Conservation (phyloP, 495 filamentous ascomycete species). For the Cercophora newfieldiana region DNA sequence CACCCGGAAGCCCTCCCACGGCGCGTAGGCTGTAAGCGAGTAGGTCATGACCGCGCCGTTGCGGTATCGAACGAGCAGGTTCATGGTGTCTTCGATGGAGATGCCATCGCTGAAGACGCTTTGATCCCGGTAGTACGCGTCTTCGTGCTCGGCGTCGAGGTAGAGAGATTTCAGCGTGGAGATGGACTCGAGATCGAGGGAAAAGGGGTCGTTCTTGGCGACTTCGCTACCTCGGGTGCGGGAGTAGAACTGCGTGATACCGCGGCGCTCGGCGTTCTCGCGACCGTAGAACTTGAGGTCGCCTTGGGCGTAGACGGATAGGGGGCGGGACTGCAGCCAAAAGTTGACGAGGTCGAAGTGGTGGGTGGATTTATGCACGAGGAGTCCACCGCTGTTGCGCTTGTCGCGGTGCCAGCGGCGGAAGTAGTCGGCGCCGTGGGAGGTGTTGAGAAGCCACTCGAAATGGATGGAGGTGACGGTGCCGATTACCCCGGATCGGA, state of each 20-base stretch:
- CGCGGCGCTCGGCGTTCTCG: constrained; percentile 47
- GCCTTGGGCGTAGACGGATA: constrained; percentile 48
- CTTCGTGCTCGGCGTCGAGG: constrained; percentile 59
- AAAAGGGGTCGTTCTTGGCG: constrained; percentile 47
- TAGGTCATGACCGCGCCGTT: constrained; percentile 53
- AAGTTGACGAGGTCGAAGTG: constrained; percentile 55
- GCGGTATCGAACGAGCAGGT: constrained; percentile 55
- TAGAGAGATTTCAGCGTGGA: constrained; percentile 56
- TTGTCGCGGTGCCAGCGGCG: constrained; percentile 63
- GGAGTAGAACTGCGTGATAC: constrained; percentile 40
- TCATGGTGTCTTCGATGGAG: constrained; percentile 62
- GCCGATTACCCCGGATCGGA: constrained; percentile 53
- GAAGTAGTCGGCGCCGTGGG: constrained; percentile 62
- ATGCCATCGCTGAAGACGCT: constrained; percentile 61
- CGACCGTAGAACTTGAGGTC: constrained; percentile 50
- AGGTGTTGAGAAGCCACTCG: constrained; percentile 61
- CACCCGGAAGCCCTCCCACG: constrained; percentile 50
- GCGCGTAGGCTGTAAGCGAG: constrained; percentile 49
- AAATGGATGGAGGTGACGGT: constrained; percentile 57
- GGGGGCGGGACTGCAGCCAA: constrained; percentile 48
- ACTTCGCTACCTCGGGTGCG: constrained; percentile 39
- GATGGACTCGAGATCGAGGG: constrained; percentile 50
- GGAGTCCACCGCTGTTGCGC: constrained; percentile 55
- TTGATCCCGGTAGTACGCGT: constrained; percentile 58
- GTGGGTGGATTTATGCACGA: constrained; percentile 53